Conservation (phyloP, 2,329 filamentous ascomycete genomes). For the Phaeophleospora eucalypticola region DNA sequence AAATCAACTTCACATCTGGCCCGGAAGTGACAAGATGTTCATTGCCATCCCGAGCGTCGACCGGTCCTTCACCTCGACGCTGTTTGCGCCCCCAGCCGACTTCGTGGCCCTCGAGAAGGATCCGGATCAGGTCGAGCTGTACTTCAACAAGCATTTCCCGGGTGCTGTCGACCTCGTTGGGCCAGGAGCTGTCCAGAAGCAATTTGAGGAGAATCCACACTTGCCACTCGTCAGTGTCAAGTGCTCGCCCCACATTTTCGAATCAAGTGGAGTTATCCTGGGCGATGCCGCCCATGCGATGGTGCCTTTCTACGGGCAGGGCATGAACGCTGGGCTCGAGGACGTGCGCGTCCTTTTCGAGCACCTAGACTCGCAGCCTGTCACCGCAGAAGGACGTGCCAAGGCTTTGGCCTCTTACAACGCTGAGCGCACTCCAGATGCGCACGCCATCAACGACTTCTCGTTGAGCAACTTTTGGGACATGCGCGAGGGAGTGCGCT, state of each 20-base stretch:
- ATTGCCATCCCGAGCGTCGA: constrained; percentile 90
- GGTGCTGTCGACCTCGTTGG: constrained; percentile 70
- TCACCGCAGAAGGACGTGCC: constrained; percentile 35
- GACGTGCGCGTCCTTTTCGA: constrained; percentile 87
- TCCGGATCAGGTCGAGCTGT: constrained; percentile 58
- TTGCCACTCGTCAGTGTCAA: constrained; percentile 91
- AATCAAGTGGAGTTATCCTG: constrained; percentile 72
- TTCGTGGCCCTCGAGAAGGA: constrained; percentile 65
- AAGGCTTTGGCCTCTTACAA: constrained; percentile 70
- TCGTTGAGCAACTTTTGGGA: constrained; percentile 88
- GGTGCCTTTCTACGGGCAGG: constrained; percentile 97
- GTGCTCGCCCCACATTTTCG: constrained; percentile 81
- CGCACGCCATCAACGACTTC: constrained; percentile 86
- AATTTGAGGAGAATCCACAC: constrained; percentile 80
- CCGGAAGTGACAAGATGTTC: constrained; percentile 84
- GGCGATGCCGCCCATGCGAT: constrained; percentile 96
- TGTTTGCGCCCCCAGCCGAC: constrained; percentile 74
- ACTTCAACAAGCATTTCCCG: constrained; percentile 82
- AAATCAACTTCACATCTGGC: constrained; percentile 97
- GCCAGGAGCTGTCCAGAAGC: constrained; percentile 62
- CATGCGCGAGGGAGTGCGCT: constrained; percentile 84
- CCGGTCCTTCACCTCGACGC: constrained; percentile 88
- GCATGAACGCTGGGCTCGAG: constrained; percentile 95
- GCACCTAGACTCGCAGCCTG: constrained; percentile 66
- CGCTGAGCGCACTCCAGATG: constrained; percentile 67